Base-by-base conservation (phyloP, 202 grass and related monocot genomes). In the Setaria viridis region DNA sequence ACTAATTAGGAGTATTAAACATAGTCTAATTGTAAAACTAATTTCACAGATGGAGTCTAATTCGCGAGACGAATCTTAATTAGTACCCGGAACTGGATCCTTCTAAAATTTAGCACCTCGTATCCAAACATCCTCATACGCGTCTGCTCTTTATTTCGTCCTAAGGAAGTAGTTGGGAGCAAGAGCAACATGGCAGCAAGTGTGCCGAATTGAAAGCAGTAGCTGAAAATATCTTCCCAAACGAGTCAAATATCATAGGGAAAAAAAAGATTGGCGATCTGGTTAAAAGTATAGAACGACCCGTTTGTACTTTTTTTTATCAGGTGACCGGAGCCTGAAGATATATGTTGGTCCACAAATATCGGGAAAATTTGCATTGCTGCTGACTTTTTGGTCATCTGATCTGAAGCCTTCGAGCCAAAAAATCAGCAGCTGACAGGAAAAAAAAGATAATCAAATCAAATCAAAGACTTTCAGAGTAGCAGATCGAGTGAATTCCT, bases 141-240 rank as follows among this genome's bases (percentile, higher is more conserved):
- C 25, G 25, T 25, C 25, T n/a, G 37, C 15, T 76, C 7, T 72
- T 55, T 86, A 56, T 7, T n/a, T 78, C 19, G 72, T 82, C 72
- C 64, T 33, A 20, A 25, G 9, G 29, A 37, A 65, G 76, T 79
- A 9, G 84, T 13, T 49, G 58, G 49, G 48, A 68, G 14, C 51
- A 25, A 25, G 25, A 25, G 34, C 39, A 63, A 41, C 51, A n/a
- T 70, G 76, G 62, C 49, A 76, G 60, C 30, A 2, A 43, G 50
- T 33, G 32, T 49, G n/a, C 49, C 41, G 55, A 56, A 35, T 35
- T 50, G 47, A 45, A 50, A 25, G 70, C 54, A 13, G 39, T 25
- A 51, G 66, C 67, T 71, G 37, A 43, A 87, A 80, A 86, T 79
- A 79, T 83, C 74, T 83, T 8, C 7, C 1, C 7, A 25, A 75